These are phyloP conservation scores for Saturnispora dispora DNA, from an alignment of 805 yeast species.

Conservation along the genomic window DNA sequence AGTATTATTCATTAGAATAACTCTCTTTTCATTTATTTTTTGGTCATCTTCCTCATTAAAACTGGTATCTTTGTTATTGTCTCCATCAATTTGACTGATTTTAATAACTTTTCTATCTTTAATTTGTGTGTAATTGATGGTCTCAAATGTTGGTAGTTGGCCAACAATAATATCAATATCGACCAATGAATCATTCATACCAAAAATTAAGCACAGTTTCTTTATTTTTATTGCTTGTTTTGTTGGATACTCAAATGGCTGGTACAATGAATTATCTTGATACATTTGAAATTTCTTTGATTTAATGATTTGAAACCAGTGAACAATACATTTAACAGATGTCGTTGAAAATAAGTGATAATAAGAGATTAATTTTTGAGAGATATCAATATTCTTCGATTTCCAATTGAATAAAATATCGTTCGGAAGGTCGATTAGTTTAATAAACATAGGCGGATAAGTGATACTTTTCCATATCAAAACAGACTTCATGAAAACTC, in stretches of 20 bases:
- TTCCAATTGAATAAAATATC: slow-evolving; percentile 72
- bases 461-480: slow-evolving; percentile 67
- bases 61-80: slow-evolving; percentile 1
- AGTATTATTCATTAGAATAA: not conserved
- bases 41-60: not conserved
- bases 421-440: slow-evolving; percentile 64
- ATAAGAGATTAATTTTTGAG: slow-evolving; percentile 73
- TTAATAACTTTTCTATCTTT: not conserved
- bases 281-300: slow-evolving; percentile 80
- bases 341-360: slow-evolving; percentile 88
- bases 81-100: slow-evolving; percentile 6
- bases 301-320: slow-evolving; percentile 88
- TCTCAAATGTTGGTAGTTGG: slow-evolving; percentile 30
- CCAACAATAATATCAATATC: slow-evolving; percentile 67
- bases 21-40: not conserved
- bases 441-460: slow-evolving; percentile 67
- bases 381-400: slow-evolving; percentile 54
- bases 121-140: slow-evolving; percentile 7
- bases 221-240: slow-evolving; percentile 44
- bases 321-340: slow-evolving; percentile 87
- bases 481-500: slow-evolving; percentile 54
- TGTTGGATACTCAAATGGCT: slow-evolving; percentile 32
- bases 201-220: slow-evolving; percentile 75
- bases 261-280: slow-evolving; percentile 59
- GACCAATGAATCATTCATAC: slow-evolving; percentile 74